Evolutionary conservation across 2,329 filamentous ascomycete genomes (phyloP).

Genomic region (Trichophyton equinum): DNA sequence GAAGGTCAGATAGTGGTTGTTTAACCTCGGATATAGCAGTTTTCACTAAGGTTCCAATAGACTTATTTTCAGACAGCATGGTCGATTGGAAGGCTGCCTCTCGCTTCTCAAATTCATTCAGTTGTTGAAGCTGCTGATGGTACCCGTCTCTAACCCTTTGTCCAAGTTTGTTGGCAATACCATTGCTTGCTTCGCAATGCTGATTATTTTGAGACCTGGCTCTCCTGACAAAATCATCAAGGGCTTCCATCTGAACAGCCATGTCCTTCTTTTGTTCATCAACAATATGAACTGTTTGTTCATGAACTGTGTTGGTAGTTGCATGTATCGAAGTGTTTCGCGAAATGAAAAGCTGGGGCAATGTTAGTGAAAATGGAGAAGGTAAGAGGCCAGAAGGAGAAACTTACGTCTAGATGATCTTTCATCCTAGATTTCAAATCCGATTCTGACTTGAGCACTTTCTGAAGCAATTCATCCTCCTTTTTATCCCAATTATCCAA

Average conservation of each 20-base stretch:
- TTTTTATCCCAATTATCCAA: constrained; percentile 64
- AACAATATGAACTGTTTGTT: constrained; percentile 79
- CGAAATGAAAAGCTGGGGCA: constrained; percentile 8
- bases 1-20: constrained; percentile 58
- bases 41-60: constrained; percentile 48
- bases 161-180: constrained; percentile 55
- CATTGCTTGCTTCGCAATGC: constrained; percentile 58
- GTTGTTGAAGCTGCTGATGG: constrained; percentile 54
- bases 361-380: constrained; percentile 2
- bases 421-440: constrained; percentile 69
- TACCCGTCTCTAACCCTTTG: constrained; percentile 62
- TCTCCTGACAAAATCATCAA: constrained; percentile 80
- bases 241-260: constrained; percentile 71
- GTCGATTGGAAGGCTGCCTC: constrained; percentile 57
- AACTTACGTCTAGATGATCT: constrained; percentile 67
- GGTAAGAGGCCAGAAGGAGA: neutral
- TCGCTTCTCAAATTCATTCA: constrained; percentile 55
- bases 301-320: constrained; percentile 76
- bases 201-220: constrained; percentile 67
- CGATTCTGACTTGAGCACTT: constrained; percentile 61
- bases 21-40: constrained; percentile 49
- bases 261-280: constrained; percentile 81
- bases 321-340: constrained; percentile 65
- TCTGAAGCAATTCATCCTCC: constrained; percentile 56
- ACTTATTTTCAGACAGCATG: constrained; percentile 48